Conservation (phyloP, 2,329 filamentous ascomycete species). For the Ascosphaera apis region DNA sequence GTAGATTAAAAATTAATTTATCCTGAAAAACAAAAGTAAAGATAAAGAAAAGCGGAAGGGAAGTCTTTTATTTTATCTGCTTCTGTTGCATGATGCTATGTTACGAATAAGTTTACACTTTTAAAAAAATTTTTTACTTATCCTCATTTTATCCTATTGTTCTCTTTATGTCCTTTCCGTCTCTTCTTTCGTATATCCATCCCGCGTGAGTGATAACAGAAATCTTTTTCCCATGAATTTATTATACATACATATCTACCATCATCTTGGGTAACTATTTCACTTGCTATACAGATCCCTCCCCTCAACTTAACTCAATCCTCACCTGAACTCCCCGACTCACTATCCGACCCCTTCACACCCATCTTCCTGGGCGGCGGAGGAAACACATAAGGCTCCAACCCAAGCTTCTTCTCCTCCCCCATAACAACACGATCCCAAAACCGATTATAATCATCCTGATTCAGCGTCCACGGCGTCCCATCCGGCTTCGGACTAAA, state of each 20-base stretch:
- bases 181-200: background rate
- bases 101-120: background rate
- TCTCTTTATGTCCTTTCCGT: background rate
- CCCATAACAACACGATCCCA: background rate
- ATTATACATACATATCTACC: no score
- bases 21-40: background rate
- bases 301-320: background rate
- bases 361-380: background rate
- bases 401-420: background rate
- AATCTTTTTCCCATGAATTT: no score
- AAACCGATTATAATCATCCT: background rate
- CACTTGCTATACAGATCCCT: no score
- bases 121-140: no score
- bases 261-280: background rate
- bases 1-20: slow-evolving; percentile 30
- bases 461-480: background rate
- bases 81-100: background rate
- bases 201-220: background rate
- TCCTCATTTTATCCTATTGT: no score
- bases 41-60: no score
- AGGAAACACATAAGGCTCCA: background rate
- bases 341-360: background rate
- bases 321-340: background rate
- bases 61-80: no score
- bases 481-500: background rate